A percentile compares a stretch with the other conserved stretches of the same genome.
These are phyloP conservation scores for Fusarium newnesense DNA, from an alignment of 2,329 filamentous ascomycete species.

Conservation along the genomic window DNA sequence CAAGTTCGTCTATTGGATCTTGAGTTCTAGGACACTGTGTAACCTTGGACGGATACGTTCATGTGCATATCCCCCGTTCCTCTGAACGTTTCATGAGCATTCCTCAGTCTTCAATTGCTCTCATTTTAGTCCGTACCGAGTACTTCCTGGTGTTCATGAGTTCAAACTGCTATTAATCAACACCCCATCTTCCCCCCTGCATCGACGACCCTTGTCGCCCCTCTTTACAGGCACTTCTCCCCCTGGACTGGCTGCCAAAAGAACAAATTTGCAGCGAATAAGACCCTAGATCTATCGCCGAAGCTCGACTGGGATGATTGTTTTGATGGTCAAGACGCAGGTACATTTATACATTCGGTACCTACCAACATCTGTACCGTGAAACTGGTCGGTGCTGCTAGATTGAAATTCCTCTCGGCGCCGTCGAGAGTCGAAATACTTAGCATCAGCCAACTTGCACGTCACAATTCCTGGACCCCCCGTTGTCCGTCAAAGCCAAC, in stretches of 20 bases:
- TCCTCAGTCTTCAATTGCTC: conserved; percentile 19
- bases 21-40: not conserved
- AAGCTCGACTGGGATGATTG: conserved; percentile 20
- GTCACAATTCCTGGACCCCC: conserved; percentile 40
- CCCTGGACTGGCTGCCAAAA: conserved; percentile 5
- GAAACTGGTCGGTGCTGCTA: not conserved
- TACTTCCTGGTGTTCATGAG: conserved; percentile 25
- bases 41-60: conserved; percentile 19
- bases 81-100: conserved; percentile 38
- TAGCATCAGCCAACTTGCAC: conserved; percentile 39
- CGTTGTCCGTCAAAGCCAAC: conserved; percentile 29
- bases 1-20: not conserved
- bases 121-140: conserved; percentile 12
- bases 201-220: conserved; percentile 36
- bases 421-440: conserved; percentile 34
- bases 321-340: conserved; percentile 22
- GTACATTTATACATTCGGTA: conserved; percentile 2
- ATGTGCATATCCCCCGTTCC: conserved; percentile 26
- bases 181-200: conserved; percentile 39
- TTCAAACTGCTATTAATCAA: conserved; percentile 24
- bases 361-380: not conserved
- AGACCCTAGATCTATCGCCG: conserved; percentile 16
- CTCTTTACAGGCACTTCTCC: conserved; percentile 24
- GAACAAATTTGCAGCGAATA: conserved; percentile 13
- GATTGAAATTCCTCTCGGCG: conserved; percentile 34